These are phyloP conservation scores for Aspergillus tubingensis DNA, from an alignment of 2,329 filamentous ascomycete genomes.

Conservation along the genomic window DNA sequence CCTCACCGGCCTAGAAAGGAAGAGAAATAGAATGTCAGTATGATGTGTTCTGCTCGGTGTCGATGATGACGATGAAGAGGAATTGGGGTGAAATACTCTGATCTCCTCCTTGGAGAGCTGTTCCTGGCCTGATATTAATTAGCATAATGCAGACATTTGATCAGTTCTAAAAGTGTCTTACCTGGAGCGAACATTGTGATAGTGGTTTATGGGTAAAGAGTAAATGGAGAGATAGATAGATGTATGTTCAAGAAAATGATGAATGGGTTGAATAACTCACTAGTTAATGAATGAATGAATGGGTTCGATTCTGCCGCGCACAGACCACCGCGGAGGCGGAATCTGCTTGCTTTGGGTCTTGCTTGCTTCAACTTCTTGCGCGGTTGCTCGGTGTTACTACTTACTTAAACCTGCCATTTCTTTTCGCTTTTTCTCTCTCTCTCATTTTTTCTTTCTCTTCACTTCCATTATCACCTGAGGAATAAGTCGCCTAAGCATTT, in stretches of 20 bases:
- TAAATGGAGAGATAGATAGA: background rate
- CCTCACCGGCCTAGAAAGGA: conserved; percentile 49
- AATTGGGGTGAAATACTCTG: conserved; percentile 33
- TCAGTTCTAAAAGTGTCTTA: conserved; percentile 9
- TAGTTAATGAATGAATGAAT: conserved; percentile 16
- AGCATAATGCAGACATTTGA: background rate
- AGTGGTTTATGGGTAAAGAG: conserved; percentile 8
- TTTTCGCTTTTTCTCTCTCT: conserved; percentile 6
- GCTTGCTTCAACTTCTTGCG: background rate
- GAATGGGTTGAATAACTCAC: conserved; percentile 2
- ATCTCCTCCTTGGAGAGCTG: conserved; percentile 51
- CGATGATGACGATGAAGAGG: background rate
- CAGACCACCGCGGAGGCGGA: conserved; percentile 24
- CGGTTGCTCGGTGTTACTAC: background rate
- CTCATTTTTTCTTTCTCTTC: conserved; percentile 4
- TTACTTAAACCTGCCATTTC: background rate
- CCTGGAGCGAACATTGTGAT: conserved; percentile 39
- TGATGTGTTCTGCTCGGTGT: background rate
- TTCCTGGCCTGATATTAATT: conserved; percentile 38
- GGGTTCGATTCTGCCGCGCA: conserved; percentile 25
- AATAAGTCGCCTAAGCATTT: too few relatives aligned
- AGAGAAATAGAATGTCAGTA: background rate
- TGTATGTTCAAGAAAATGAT: conserved; percentile 6
- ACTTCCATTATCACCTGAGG: too few relatives aligned
- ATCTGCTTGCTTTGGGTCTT: conserved; percentile 7